These are phyloP conservation scores for Viridothelium virens DNA, from an alignment of 495 filamentous ascomycete genomes.

Conservation along the genomic window DNA sequence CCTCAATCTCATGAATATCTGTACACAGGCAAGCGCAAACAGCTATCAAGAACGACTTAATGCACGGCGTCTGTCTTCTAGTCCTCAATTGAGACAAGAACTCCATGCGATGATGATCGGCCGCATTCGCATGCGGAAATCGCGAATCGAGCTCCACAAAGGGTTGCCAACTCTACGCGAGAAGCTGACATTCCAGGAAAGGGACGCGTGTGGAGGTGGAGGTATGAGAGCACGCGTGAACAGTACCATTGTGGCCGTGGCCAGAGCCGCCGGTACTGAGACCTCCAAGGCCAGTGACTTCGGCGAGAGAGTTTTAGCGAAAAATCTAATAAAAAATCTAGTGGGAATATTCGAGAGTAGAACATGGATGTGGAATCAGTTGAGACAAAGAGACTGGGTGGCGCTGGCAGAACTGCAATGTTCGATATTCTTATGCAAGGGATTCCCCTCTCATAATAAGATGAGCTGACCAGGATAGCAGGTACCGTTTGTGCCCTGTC, in stretches of 20 bases:
- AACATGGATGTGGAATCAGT: no score
- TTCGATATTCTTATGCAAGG: neutral
- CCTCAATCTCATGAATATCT: neutral
- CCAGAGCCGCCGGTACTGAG: neutral
- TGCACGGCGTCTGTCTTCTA: neutral
- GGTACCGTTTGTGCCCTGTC: no score
- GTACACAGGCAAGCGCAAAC: neutral
- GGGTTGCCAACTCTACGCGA: neutral
- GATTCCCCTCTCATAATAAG: neutral
- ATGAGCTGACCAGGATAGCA: neutral
- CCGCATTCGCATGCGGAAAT: constrained; percentile 1
- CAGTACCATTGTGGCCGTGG: neutral
- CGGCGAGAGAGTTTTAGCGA: no score
- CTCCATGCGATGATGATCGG: neutral
- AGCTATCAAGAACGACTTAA: neutral
- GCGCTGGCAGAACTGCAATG: neutral
- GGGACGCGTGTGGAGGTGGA: neutral
- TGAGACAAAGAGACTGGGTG: no score
- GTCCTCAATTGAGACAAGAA: neutral
- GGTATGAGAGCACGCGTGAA: neutral
- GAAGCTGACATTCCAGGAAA: neutral
- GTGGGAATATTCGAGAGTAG: no score
- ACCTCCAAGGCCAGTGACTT: neutral
- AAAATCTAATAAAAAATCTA: no score
- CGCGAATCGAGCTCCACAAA: neutral